These are phyloP conservation scores for Alternaria ethzedia DNA, from an alignment of 2,329 filamentous ascomycete species.

Conservation along the genomic window DNA sequence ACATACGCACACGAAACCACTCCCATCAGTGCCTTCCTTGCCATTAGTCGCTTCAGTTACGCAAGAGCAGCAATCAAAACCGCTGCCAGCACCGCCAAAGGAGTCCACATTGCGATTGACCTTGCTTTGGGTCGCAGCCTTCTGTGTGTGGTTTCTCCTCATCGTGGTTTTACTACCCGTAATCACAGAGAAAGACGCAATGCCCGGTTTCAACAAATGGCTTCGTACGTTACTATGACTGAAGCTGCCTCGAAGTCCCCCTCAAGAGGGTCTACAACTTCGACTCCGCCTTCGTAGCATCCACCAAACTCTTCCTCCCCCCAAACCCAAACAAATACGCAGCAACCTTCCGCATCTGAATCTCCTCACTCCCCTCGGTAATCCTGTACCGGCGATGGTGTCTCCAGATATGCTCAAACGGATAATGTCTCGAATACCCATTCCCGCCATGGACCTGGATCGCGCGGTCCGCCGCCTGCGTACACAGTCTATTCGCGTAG, in stretches of 20 bases:
- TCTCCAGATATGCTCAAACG: constrained; percentile 70
- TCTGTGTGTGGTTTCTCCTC: constrained; percentile 5
- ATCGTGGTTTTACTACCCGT: constrained; percentile 7
- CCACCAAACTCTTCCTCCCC: constrained; percentile 50
- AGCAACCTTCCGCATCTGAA: constrained; percentile 70
- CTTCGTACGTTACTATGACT: constrained; percentile 15
- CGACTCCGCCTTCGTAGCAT: constrained; percentile 40
- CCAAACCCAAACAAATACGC: constrained; percentile 64
- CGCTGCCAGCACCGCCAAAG: not conserved
- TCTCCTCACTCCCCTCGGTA: constrained; percentile 69
- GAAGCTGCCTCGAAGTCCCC: too few species aligned
- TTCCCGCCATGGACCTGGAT: constrained; percentile 68
- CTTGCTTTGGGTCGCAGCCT: not conserved
- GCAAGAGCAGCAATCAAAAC: not conserved
- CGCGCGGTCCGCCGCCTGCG: constrained; percentile 66
- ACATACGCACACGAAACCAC: not conserved
- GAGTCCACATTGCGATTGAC: not conserved
- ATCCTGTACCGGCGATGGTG: constrained; percentile 69
- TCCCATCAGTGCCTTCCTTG: not conserved
- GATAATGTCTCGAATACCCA: constrained; percentile 64
- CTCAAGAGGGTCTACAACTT: too few species aligned
- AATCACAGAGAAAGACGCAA: constrained; percentile 9
- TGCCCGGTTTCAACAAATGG: constrained; percentile 13
- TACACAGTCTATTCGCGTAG: constrained; percentile 67
- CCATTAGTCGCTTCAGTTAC: too few species aligned